Conservation (phyloP, 495 filamentous ascomycete genomes). For the Aspergillus steynii region DNA sequence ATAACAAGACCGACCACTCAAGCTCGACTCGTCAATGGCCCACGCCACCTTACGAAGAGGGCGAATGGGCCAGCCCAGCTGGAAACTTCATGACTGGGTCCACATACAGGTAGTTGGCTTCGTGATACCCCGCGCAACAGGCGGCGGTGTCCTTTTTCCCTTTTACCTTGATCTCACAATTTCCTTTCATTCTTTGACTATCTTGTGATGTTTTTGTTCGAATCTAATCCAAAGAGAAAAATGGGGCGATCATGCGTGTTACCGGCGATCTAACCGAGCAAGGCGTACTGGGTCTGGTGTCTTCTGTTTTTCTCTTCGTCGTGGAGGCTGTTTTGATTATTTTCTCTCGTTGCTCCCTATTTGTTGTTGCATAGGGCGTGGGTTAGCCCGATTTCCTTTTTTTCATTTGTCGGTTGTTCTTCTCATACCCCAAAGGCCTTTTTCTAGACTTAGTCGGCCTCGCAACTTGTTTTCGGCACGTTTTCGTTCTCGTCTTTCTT, state of each 20-base stretch:
- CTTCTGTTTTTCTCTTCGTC: constrained; percentile 23
- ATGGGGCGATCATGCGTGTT: constrained; percentile 28
- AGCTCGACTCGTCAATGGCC: constrained; percentile 75
- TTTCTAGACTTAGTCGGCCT: constrained; percentile 46
- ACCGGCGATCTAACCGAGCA: constrained; percentile 31
- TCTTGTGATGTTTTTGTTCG: constrained; percentile 18
- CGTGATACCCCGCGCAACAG: neutral
- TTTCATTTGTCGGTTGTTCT: constrained; percentile 23
- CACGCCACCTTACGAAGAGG: constrained; percentile 91
- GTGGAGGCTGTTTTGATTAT: constrained; percentile 26
- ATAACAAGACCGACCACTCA: constrained; percentile 60
- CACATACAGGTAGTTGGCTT: constrained; percentile 40
- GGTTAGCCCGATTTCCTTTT: constrained; percentile 25
- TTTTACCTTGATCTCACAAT: constrained; percentile 8
- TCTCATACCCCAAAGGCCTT: constrained; percentile 47
- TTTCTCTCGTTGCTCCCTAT: constrained; percentile 17
- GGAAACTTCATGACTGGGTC: constrained; percentile 69
- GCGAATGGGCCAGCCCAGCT: constrained; percentile 83
- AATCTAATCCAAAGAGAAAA: constrained; percentile 28
- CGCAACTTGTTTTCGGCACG: constrained; percentile 35
- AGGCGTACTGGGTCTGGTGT: constrained; percentile 42
- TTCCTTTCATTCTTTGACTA: constrained; percentile 18
- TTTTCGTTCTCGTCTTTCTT: constrained; percentile 29
- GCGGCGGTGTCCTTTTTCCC: constrained; percentile 3
- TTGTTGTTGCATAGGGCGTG: constrained; percentile 21